These are phyloP conservation scores for Dalbergia oliveri DNA, from an alignment of 306 rosid species.

Conservation along the genomic window DNA sequence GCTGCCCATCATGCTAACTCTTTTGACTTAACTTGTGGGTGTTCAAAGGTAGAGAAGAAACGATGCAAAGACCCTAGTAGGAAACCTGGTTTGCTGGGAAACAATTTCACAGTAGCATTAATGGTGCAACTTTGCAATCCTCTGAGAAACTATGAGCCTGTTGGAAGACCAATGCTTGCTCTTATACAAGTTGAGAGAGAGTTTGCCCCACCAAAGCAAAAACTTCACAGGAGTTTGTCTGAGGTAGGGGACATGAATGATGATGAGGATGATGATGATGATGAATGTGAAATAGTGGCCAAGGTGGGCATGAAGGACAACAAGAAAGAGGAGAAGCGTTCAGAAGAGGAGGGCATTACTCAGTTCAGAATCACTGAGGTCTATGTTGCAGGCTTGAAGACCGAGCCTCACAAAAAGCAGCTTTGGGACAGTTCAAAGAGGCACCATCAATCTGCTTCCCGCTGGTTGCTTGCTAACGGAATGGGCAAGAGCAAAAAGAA, in stretches of 20 bases:
- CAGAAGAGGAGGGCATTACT: slow-evolving; percentile 68
- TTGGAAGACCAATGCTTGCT: slow-evolving; percentile 90
- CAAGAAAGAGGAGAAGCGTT: slow-evolving; percentile 52
- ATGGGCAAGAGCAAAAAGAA: slow-evolving; percentile 79
- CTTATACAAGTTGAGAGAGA: slow-evolving; percentile 93
- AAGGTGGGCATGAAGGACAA: slow-evolving; percentile 55
- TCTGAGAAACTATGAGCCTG: slow-evolving; percentile 81
- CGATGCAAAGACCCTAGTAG: slow-evolving; percentile 60
- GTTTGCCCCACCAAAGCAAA: slow-evolving; percentile 82
- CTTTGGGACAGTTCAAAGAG: slow-evolving; percentile 49
- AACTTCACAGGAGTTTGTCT: slow-evolving; percentile 59
- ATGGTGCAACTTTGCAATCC: slow-evolving; percentile 98
- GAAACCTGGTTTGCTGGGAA: slow-evolving; percentile 84
- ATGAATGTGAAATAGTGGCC: slow-evolving; percentile 51
- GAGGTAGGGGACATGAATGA: slow-evolving; percentile 50
- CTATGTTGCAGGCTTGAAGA: slow-evolving; percentile 78
- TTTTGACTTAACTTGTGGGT: slow-evolving; percentile 63
- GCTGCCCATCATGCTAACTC: slow-evolving; percentile 93
- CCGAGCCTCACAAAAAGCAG: slow-evolving; percentile 63
- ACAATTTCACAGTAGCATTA: slow-evolving; percentile 83
- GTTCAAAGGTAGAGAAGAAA: slow-evolving; percentile 68
- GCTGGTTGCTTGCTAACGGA: slow-evolving; percentile 94
- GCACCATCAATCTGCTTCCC: slow-evolving; percentile 83
- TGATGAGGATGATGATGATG: slow-evolving; percentile 58
- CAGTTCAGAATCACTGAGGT: slow-evolving; percentile 82